Conservation (phyloP, 1,284 basidiomycete species). For the Prillingera fragicola region DNA sequence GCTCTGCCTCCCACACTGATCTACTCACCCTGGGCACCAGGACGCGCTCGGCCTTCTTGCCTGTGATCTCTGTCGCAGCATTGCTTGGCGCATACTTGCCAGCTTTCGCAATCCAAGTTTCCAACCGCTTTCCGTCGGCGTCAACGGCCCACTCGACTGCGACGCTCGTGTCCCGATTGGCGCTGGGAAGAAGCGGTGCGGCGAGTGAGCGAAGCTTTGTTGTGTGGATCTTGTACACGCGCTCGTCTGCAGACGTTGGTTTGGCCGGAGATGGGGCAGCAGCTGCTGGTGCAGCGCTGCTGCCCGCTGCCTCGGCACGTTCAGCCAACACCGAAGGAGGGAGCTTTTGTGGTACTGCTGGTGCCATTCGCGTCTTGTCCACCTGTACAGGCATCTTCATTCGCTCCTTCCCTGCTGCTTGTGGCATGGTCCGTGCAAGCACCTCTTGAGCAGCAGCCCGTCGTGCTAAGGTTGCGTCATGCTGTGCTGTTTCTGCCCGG, state of each 20-base stretch:
- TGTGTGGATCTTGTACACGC: conserved; percentile 37
- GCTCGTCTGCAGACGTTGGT: conserved; percentile 16
- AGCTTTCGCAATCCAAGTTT: conserved; percentile 14
- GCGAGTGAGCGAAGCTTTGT: conserved; percentile 31
- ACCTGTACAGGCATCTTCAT: conserved; percentile 28
- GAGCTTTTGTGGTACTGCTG: conserved; percentile 13
- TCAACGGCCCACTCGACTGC: conserved; percentile 35
- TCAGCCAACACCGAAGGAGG: conserved; percentile 16
- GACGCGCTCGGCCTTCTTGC: conserved; percentile 9
- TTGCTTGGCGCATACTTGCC: conserved; percentile 14
- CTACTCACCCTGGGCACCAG: conserved; percentile 28
- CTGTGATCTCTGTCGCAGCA: conserved; percentile 1
- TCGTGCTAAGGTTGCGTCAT: conserved; percentile 24
- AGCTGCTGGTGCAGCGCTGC: not conserved
- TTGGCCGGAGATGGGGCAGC: not conserved
- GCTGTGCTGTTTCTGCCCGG: conserved; percentile 20
- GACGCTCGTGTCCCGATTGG: conserved; percentile 11
- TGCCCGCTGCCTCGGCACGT: not conserved
- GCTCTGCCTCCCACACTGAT: not conserved
- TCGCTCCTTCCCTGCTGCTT: conserved; percentile 12
- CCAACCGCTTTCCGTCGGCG: conserved; percentile 7
- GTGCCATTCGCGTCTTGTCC: conserved; percentile 17
- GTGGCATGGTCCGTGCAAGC: conserved; percentile 31
- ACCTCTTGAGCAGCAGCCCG: conserved; percentile 26
- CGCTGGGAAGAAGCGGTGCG: conserved; percentile 20